Percentiles rank a stretch among this genome's conserved stretches.
Conservation (phyloP, 225 moss, liverwort and hornwort species). For the Physcomitrium patens region DNA sequence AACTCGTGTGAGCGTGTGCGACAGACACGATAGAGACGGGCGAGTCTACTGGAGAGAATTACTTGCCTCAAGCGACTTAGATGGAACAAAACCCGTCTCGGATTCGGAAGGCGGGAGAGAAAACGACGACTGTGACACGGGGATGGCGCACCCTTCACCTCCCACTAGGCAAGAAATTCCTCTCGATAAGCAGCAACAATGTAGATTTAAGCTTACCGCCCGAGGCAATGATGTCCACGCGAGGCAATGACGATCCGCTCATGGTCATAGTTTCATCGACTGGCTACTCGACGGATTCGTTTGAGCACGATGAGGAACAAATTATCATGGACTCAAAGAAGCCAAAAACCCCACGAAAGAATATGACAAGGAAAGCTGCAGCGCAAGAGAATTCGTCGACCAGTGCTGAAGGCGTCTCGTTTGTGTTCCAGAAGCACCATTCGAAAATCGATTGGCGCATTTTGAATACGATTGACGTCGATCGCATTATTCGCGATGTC, state of each 20-base stretch:
- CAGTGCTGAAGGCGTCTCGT: slow-evolving; percentile 36
- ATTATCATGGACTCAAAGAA: slow-evolving; percentile 38
- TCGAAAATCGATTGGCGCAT: slow-evolving; percentile 89
- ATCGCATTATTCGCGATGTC: slow-evolving; percentile 72
- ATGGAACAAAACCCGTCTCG: slow-evolving; percentile 37
- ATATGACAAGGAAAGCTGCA: not conserved
- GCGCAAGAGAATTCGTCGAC: not conserved
- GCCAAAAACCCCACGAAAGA: slow-evolving; percentile 28
- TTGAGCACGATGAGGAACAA: slow-evolving; percentile 40
- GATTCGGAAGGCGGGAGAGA: slow-evolving; percentile 23
- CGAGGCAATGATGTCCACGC: not conserved
- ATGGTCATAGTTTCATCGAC: slow-evolving; percentile 41
- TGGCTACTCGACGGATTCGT: slow-evolving; percentile 55
- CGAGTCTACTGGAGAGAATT: slow-evolving; percentile 37
- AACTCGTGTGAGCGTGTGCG: not conserved
- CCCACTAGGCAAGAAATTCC: slow-evolving; percentile 33
- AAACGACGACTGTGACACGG: slow-evolving; percentile 22
- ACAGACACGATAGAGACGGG: slow-evolving; percentile 41
- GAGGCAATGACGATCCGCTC: slow-evolving; percentile 1
- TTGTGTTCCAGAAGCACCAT: slow-evolving; percentile 73
- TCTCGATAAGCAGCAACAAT: slow-evolving; percentile 36
- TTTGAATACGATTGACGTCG: slow-evolving; percentile 77
- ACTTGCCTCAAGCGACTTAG: slow-evolving; percentile 30
- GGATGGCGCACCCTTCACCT: slow-evolving; percentile 41
- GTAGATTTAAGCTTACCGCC: slow-evolving; percentile 20